phyloP scores from a whole-genome alignment of 352 stramenopile species.

The Phytophthora podocarpi region DNA sequence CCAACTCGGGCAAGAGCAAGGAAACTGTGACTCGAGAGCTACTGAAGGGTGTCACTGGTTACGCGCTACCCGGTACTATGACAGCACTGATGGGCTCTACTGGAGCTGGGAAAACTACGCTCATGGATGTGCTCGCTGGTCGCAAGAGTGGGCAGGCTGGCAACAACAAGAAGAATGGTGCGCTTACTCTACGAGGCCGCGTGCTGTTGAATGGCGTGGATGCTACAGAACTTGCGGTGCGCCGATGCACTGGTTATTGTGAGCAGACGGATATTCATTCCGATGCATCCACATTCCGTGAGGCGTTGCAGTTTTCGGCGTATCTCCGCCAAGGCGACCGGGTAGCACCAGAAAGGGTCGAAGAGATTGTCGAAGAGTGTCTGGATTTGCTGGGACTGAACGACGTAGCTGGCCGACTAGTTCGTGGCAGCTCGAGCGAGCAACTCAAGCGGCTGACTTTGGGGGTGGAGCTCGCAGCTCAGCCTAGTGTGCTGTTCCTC shows the following conservation, averaged over 20 bases:
- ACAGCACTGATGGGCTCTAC: conserved; percentile 90
- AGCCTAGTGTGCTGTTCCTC: conserved; percentile 57
- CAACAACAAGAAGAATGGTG: conserved; percentile 25
- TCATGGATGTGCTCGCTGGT: conserved; percentile 94
- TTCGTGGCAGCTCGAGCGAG: conserved; percentile 49
- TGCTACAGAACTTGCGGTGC: conserved; percentile 54
- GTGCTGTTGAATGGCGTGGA: conserved; percentile 92
- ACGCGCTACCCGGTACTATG: conserved; percentile 81
- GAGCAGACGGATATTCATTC: conserved; percentile 91
- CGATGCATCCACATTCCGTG: conserved; percentile 87
- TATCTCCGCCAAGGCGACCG: conserved; percentile 66
- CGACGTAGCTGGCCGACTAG: conserved; percentile 48
- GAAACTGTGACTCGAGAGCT: conserved; percentile 56
- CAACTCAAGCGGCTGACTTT: conserved; percentile 60
- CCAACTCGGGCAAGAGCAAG: conserved; percentile 48
- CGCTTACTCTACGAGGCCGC: conserved; percentile 24
- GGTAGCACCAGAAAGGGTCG: conserved; percentile 27
- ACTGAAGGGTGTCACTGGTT: conserved; percentile 81
- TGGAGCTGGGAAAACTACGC: conserved; percentile 85
- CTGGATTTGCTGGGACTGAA: conserved; percentile 79
- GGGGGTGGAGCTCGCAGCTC: conserved; percentile 49
- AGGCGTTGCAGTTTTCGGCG: conserved; percentile 91
- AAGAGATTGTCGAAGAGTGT: conserved; percentile 75
- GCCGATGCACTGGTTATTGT: conserved; percentile 59
- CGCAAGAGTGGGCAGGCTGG: conserved; percentile 76